phyloP scores from a whole-genome alignment of 495 filamentous ascomycete species.

The Penicillium riverlandense region DNA sequence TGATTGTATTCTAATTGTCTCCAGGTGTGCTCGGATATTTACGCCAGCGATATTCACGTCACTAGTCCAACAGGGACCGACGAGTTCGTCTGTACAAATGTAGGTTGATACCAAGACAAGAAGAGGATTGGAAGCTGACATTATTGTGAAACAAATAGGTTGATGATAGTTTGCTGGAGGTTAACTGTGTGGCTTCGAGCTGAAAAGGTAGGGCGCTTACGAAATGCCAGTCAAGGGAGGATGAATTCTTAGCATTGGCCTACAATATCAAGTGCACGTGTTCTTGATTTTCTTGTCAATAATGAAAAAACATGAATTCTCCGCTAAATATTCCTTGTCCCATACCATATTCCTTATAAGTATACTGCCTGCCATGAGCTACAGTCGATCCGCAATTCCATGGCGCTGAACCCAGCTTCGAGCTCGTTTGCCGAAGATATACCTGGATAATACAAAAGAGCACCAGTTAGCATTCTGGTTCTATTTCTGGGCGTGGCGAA shows the following conservation, averaged over 20 bases:
- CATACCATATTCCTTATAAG: too few species aligned
- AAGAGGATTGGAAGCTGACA: neutral
- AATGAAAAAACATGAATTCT: too few species aligned
- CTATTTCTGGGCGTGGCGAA: too few species aligned
- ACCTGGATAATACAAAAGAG: constrained; percentile 6
- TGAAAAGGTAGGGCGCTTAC: neutral
- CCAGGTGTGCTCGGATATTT: constrained; percentile 47
- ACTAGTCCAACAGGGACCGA: constrained; percentile 41
- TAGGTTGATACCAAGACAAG: constrained; percentile 13
- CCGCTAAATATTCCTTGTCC: too few species aligned
- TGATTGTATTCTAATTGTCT: neutral
- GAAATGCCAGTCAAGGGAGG: too few species aligned
- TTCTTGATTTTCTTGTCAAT: too few species aligned
- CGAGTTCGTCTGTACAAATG: constrained; percentile 47
- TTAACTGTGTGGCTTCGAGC: constrained; percentile 30
- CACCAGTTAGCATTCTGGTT: too few species aligned
- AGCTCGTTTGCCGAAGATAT: constrained; percentile 23
- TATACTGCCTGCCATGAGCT: neutral
- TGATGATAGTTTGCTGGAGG: constrained; percentile 28
- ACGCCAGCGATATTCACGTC: constrained; percentile 44
- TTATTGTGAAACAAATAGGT: constrained; percentile 12
- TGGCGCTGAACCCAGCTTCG: constrained; percentile 22
- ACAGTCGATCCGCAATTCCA: constrained; percentile 15
- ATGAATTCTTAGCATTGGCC: too few species aligned
- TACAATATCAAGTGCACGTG: too few species aligned